Conservation (phyloP, 2,329 filamentous ascomycete genomes). For the Trichophyton mentagrophytes region DNA sequence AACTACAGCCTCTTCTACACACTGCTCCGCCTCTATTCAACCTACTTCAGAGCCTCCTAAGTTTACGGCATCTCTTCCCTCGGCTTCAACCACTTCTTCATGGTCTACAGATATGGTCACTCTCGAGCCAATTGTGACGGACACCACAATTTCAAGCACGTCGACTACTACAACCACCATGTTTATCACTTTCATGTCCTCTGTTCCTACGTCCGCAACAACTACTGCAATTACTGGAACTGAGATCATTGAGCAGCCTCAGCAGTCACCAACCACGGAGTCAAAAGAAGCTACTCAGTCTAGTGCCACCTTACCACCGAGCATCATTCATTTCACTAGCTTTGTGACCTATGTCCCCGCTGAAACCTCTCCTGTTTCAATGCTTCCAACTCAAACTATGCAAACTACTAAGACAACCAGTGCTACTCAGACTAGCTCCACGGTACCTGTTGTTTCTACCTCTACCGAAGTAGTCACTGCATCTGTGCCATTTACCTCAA, state of each 20-base stretch:
- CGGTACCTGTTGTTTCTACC: no score
- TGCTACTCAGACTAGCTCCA: no score
- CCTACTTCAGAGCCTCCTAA: neutral
- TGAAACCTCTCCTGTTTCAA: neutral
- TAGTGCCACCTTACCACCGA: neutral
- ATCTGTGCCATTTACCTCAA: neutral
- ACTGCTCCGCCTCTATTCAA: neutral
- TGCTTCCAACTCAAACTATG: neutral
- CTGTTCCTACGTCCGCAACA: neutral
- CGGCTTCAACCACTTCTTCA: neutral
- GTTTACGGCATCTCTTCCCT: neutral
- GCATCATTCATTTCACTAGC: neutral
- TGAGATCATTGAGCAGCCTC: neutral
- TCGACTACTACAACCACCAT: neutral
- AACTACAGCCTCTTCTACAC: neutral
- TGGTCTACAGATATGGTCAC: neutral
- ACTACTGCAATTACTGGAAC: neutral
- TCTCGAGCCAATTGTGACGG: neutral
- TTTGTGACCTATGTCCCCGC: neutral
- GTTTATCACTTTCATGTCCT: neutral
- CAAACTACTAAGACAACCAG: neutral
- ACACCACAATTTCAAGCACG: neutral
- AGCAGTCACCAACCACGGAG: neutral
- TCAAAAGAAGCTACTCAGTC: neutral
- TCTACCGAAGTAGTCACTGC: neutral